Evolutionary conservation across 345 rosid species (phyloP).

Genomic region (Ceriops decandra): DNA sequence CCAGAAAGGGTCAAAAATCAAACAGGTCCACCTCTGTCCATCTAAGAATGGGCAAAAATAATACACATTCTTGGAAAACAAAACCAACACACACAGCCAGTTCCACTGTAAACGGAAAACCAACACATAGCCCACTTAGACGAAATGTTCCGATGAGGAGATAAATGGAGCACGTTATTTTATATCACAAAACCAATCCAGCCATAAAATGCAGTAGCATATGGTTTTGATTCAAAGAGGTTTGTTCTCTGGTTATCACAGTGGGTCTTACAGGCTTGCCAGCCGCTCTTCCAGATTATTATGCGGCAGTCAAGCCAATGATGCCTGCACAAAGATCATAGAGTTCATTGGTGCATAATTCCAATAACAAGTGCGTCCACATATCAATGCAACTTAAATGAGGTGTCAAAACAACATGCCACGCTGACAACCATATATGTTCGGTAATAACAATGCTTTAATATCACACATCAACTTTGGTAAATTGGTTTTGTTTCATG

Average conservation of each 20-base stretch:
- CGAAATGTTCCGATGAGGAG: too few relatives aligned
- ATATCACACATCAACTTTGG: neutral
- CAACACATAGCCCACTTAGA: too few relatives aligned
- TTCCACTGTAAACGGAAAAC: too few relatives aligned
- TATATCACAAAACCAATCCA: neutral
- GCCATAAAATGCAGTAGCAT: neutral
- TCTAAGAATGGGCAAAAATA: too few relatives aligned
- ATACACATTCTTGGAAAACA: too few relatives aligned
- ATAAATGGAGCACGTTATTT: neutral
- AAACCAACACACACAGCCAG: too few relatives aligned
- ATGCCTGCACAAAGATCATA: constrained; percentile 34
- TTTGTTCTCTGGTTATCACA: neutral
- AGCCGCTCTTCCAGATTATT: neutral
- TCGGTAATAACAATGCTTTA: neutral
- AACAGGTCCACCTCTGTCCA: too few relatives aligned
- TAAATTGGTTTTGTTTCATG: neutral
- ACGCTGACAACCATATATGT: neutral
- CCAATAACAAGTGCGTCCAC: neutral
- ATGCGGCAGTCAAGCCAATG: constrained; percentile 33
- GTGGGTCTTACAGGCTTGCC: neutral
- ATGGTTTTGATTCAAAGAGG: neutral
- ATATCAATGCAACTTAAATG: neutral
- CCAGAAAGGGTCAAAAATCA: too few relatives aligned
- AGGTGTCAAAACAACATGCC: too few relatives aligned
- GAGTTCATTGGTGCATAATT: neutral